Evolutionary conservation across 2,329 filamentous ascomycete species (phyloP).

Genomic region (Aspergillus sp.): DNA sequence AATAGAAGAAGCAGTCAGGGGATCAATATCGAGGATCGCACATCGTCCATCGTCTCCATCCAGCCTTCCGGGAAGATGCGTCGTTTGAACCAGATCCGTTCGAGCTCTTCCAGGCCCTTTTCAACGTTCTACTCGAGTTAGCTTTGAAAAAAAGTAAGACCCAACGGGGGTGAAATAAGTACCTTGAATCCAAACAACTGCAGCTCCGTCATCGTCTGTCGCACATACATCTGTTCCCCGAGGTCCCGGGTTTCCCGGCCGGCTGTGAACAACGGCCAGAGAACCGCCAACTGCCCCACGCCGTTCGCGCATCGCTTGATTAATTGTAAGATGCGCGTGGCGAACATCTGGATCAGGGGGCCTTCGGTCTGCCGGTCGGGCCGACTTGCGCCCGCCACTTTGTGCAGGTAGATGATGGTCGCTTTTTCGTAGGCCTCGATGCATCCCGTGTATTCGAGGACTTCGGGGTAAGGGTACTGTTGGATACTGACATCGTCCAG

Average conservation of each 20-base stretch:
- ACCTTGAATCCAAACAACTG: conserved; percentile 24
- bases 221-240: conserved; percentile 22
- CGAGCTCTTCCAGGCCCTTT: conserved; percentile 22
- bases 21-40: conserved; percentile 25
- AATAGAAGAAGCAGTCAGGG: conserved; percentile 12
- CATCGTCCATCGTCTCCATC: conserved; percentile 25
- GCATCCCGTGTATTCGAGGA: conserved; percentile 28
- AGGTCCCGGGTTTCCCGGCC: conserved; percentile 24
- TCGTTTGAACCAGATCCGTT: conserved; percentile 25
- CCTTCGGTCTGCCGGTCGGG: conserved; percentile 19
- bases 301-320: conserved; percentile 24
- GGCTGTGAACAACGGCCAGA: conserved; percentile 29
- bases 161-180: conserved; percentile 8
- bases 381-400: conserved; percentile 23
- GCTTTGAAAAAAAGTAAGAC: background rate
- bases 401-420: conserved; percentile 27
- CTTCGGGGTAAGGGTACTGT: conserved; percentile 21
- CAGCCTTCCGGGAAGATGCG: conserved; percentile 26
- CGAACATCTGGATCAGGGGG: conserved; percentile 20
- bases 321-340: conserved; percentile 22
- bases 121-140: conserved; percentile 18
- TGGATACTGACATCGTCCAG: conserved; percentile 22
- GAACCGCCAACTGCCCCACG: conserved; percentile 25
- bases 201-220: conserved; percentile 22
- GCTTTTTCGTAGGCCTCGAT: conserved; percentile 32